Evolutionary conservation across 2,329 filamentous ascomycete genomes (phyloP), one percentile per base, ranked within the genome.

Genomic region (Trichoderma koningiopsis): DNA sequence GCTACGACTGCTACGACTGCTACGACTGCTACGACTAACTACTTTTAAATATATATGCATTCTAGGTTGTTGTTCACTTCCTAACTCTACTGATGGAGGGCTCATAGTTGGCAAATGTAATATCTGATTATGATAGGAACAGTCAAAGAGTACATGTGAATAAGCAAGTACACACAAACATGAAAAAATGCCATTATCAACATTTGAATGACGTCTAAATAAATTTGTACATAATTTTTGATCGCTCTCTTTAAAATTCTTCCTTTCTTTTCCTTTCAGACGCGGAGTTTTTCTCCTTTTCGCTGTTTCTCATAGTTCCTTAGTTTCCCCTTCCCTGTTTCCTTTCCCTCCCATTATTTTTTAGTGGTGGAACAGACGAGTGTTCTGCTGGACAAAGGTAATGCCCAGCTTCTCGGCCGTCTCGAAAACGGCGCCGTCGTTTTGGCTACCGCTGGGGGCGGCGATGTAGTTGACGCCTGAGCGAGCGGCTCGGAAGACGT

Each of bases 391-490:
- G 47, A 98, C 92, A 82, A 98, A 97, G 56, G 91, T 94, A 76
- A 98, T 97, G 68, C 91, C 92, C 72, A 97, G 85, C 84, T 95
- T 93, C 85, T 97, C 93, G 5, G 94, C 93, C 13, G 94, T 96
- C 79, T 93, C 91, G 75, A 97, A 92, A 57, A 96, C 93, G 61
- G 90, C 87, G 69, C 85, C 81, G 79, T 96, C 93, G 78, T 96
- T 96, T 81, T 96, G 92, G 81, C 91, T 97, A 69, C 96, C 96
- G 62, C 89, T 92, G 11, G 96, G 96, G 49, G 95, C 95, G 67
- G 96, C 95, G 76, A 98, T 93, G 84, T 97, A 99, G 85, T 97
- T 98, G 78, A 89, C 94, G 61, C 96, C 96, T 27, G 93, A 97
- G 76, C 93, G 88, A 72, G 89, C 89, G 63, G 94, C 92, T 74